These are phyloP conservation scores for Parmales sp. DNA, from an alignment of 108 stramenopile species.

Conservation along the genomic window DNA sequence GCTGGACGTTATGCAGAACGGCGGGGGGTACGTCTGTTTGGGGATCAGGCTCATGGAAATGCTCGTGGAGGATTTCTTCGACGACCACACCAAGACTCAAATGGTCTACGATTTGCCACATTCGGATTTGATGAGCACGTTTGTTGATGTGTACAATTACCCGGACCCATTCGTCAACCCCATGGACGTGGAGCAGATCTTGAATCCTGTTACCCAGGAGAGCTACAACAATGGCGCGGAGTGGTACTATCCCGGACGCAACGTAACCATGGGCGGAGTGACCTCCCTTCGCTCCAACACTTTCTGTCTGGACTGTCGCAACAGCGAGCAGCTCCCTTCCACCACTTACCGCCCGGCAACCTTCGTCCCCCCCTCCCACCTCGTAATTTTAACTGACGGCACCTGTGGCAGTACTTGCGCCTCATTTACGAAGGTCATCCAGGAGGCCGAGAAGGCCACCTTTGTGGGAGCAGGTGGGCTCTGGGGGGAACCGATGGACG, in stretches of 20 bases:
- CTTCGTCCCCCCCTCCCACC: background rate
- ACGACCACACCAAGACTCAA: background rate
- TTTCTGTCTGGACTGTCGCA: background rate
- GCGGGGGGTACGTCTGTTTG: conserved; percentile 3
- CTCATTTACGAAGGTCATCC: background rate
- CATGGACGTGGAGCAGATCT: conserved; percentile 1
- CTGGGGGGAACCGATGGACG: background rate
- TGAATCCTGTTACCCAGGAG: background rate
- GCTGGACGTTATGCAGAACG: conserved; percentile 11
- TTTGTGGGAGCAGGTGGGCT: background rate
- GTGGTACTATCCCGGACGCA: background rate
- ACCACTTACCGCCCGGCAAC: background rate
- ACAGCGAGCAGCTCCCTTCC: background rate
- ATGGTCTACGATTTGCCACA: conserved; percentile 8
- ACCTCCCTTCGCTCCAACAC: background rate
- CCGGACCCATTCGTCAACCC: conserved; percentile 4
- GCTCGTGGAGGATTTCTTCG: background rate
- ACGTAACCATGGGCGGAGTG: background rate
- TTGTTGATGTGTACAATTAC: background rate
- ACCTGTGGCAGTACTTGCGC: conserved; percentile 2
- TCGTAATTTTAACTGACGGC: background rate
- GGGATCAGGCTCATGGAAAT: background rate
- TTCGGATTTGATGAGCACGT: background rate
- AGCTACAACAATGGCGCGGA: background rate
- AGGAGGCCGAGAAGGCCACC: background rate